These are phyloP conservation scores for Hypholoma fasciculare DNA, from an alignment of 768 basidiomycete species.

Conservation along the genomic window DNA sequence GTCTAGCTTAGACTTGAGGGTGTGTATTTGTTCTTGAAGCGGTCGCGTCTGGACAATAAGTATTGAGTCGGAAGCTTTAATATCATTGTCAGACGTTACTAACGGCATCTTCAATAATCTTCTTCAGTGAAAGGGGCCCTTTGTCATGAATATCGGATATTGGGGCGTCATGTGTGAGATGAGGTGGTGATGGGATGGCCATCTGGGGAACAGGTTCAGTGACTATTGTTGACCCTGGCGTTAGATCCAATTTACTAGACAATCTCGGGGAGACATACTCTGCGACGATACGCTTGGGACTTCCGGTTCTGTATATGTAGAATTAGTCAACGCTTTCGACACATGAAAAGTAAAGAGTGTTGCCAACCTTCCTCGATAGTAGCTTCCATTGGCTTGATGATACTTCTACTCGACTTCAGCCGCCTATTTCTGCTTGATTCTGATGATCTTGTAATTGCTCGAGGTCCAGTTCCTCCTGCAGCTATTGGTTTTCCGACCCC, in stretches of 20 bases:
- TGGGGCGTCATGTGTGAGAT: neutral
- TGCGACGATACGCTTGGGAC: neutral
- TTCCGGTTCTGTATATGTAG: constrained; percentile 23
- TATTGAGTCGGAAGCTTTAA: neutral
- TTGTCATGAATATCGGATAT: neutral
- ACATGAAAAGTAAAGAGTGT: neutral
- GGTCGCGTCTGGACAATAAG: constrained; percentile 42
- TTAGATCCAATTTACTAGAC: neutral
- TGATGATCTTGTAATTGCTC: constrained; percentile 60
- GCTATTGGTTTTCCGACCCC: constrained; percentile 71
- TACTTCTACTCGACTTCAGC: constrained; percentile 44
- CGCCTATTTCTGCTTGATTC: constrained; percentile 47
- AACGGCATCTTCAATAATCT: constrained; percentile 16
- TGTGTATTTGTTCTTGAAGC: constrained; percentile 38
- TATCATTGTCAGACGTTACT: neutral
- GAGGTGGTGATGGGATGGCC: neutral
- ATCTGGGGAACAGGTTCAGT: neutral
- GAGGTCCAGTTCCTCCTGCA: constrained; percentile 67
- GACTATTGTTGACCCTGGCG: neutral
- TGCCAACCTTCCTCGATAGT: constrained; percentile 61
- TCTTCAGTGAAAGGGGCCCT: constrained; percentile 6
- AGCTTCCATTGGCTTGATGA: constrained; percentile 51
- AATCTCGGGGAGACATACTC: neutral
- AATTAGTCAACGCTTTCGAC: neutral
- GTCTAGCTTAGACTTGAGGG: constrained; percentile 14